phyloP scores from a whole-genome alignment of 2,329 filamentous ascomycete genomes.

The Mariannaea sp. region DNA sequence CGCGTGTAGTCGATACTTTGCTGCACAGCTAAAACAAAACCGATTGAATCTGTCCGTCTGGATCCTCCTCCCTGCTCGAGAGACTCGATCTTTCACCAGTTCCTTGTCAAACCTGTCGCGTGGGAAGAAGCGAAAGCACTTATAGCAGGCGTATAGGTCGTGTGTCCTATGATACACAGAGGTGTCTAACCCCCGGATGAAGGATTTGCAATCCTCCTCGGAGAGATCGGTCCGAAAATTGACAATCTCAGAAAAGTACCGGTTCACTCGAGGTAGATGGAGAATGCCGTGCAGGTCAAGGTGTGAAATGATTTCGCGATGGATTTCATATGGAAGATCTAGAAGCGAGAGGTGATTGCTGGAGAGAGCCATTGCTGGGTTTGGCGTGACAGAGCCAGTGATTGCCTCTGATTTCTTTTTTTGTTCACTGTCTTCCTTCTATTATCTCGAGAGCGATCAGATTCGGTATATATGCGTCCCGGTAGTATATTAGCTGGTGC shows the following conservation, averaged over 20 bases:
- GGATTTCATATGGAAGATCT: constrained; percentile 26
- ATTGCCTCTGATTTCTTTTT: too few relatives aligned
- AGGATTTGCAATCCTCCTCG: not conserved
- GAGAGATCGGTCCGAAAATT: constrained; percentile 8
- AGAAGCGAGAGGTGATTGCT: constrained; percentile 3
- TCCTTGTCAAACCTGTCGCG: constrained; percentile 20
- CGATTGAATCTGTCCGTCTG: constrained; percentile 3
- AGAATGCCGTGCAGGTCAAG: too few relatives aligned
- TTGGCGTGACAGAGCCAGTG: too few relatives aligned
- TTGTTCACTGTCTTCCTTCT: too few relatives aligned
- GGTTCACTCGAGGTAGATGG: constrained; percentile 21
- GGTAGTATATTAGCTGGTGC: too few relatives aligned
- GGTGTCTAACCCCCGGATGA: constrained; percentile 11
- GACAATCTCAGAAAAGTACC: constrained; percentile 17
- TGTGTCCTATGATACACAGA: not conserved
- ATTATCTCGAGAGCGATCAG: too few relatives aligned
- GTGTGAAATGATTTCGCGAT: constrained; percentile 19
- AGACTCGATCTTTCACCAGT: not conserved
- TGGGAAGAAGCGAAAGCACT: constrained; percentile 21
- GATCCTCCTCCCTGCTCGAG: not conserved
- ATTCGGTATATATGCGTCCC: too few relatives aligned
- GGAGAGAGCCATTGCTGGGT: constrained; percentile 19
- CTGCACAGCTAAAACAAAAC: constrained; percentile 28
- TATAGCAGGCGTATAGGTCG: constrained; percentile 23
- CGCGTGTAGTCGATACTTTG: not conserved